These are phyloP conservation scores for Metschnikowia arizonensis DNA, from an alignment of 805 yeast species.

Conservation along the genomic window DNA sequence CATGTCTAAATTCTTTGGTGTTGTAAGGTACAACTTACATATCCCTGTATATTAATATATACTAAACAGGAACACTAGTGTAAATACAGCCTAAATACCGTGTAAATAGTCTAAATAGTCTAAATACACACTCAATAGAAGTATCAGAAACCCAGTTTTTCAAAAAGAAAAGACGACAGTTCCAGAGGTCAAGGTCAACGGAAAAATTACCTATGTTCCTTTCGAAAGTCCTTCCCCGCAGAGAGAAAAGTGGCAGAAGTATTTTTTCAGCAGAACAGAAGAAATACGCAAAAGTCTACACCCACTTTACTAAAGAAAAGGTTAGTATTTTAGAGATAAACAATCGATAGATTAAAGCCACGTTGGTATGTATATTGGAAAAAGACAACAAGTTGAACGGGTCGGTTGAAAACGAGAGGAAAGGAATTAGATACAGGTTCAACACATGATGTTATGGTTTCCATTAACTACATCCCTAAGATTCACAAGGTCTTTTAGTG, in stretches of 20 bases:
- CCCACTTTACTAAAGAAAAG: slow-evolving; percentile 55
- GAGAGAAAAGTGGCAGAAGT: slow-evolving; percentile 47
- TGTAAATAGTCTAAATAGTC: no score
- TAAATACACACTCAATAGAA: no score
- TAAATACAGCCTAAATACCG: no score
- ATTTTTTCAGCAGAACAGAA: slow-evolving; percentile 52
- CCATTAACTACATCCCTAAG: no score
- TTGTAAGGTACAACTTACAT: no score
- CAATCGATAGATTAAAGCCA: slow-evolving; percentile 63
- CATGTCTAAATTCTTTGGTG: no score
- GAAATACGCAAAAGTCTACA: slow-evolving; percentile 60
- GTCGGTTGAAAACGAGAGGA: slow-evolving; percentile 76
- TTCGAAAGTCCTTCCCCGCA: slow-evolving; percentile 52
- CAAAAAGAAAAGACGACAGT: slow-evolving; percentile 11
- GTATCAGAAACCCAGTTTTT: slow-evolving; percentile 10
- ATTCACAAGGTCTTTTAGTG: no score
- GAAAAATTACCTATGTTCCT: slow-evolving; percentile 37
- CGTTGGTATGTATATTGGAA: slow-evolving; percentile 60
- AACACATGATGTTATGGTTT: no score
- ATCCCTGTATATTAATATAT: no score
- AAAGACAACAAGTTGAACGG: slow-evolving; percentile 52
- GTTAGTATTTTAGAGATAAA: slow-evolving; percentile 52
- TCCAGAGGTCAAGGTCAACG: slow-evolving; percentile 14
- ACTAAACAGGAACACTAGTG: no score
- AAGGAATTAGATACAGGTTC: no score